Evolutionary conservation across 345 rosid species (phyloP).

Genomic region (Arabidopsis arenosa): DNA sequence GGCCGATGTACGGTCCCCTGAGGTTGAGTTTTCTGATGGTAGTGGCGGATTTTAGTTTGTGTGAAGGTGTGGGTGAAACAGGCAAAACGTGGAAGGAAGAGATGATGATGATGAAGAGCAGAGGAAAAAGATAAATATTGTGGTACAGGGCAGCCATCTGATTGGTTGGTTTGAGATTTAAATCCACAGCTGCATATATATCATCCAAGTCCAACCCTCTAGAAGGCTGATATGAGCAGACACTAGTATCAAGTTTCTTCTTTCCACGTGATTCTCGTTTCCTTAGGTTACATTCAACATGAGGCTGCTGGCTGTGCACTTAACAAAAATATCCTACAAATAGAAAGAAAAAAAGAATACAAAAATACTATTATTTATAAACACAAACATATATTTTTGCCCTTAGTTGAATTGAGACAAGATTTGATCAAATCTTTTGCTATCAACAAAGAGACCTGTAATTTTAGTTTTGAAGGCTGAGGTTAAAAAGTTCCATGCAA

Average conservation of each 20-base stretch:
- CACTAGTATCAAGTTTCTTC: not conserved
- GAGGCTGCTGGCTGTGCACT: not conserved
- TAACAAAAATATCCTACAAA: no score
- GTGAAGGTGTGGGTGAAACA: slow-evolving; percentile 34
- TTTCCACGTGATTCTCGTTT: not conserved
- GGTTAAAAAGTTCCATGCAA: no score
- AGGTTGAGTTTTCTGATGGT: slow-evolving; percentile 45
- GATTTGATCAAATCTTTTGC: no score
- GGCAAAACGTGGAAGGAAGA: slow-evolving; percentile 19
- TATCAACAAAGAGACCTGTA: no score
- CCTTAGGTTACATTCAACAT: not conserved
- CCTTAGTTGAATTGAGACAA: no score
- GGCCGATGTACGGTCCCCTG: slow-evolving; percentile 55
- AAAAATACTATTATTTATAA: no score
- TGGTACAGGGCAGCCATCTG: slow-evolving; percentile 34
- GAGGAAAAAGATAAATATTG: slow-evolving; percentile 11
- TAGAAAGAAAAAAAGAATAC: no score
- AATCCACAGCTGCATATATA: slow-evolving; percentile 1
- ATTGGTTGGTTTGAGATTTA: not conserved
- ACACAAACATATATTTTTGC: no score
- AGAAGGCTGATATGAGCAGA: not conserved
- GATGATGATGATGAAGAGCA: slow-evolving; percentile 9
- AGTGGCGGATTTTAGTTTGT: slow-evolving; percentile 20
- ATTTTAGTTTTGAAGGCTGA: no score
- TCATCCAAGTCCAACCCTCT: not conserved